Evolutionary conservation across 2,329 filamentous ascomycete species (phyloP), one percentile per base, ranked within the genome.

Genomic region (Colletotrichum theobromicola): DNA sequence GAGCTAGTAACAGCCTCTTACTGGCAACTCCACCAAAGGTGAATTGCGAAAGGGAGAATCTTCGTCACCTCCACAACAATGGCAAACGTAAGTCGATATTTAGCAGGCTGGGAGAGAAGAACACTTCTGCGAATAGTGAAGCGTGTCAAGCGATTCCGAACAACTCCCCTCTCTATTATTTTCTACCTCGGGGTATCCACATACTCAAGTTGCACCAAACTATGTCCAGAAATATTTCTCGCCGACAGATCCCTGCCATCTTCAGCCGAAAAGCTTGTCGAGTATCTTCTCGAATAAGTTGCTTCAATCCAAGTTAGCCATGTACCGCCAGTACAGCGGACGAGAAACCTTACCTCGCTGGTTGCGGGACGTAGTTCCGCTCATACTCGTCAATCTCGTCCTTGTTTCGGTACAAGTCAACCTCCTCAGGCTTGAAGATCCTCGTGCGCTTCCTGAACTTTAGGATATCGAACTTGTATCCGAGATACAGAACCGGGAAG

Each of bases 371-470:
- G 79, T 88, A 94, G 60, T 89, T 91, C 46, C 86, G 85, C 68
- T 91, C 90, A 78, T 95, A 94, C 75, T 93, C 91, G 61, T 93
- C 93, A 76, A 95, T 90, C 76, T 91, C 91, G 2, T 90, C 90
- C 18, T 94, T 79, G 76, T 93, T 92, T 66, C 89, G 88, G 15
- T 87, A 81, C 30, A 95, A 82, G 80, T 95, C 93, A 1, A 92
- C 89, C 67, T 94, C 90, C 16, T 88, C 83, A 0, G 91, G 86
- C 72, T 86, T 88, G 66, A 87, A 80, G 73, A 90, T 88, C 67
- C 87, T 90, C 0, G 93, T 94, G 80, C 87, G 89, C 81, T 94
- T 92, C 72, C 92, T 77, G 8, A 94, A 34, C 82, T 96, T 97
- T 92, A 93, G 1, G 32, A 62, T 32, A 7, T 62, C 34, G n/a